phyloP scores from a whole-genome alignment of 2,329 filamentous ascomycete genomes.

The Hypoxylon sp. region DNA sequence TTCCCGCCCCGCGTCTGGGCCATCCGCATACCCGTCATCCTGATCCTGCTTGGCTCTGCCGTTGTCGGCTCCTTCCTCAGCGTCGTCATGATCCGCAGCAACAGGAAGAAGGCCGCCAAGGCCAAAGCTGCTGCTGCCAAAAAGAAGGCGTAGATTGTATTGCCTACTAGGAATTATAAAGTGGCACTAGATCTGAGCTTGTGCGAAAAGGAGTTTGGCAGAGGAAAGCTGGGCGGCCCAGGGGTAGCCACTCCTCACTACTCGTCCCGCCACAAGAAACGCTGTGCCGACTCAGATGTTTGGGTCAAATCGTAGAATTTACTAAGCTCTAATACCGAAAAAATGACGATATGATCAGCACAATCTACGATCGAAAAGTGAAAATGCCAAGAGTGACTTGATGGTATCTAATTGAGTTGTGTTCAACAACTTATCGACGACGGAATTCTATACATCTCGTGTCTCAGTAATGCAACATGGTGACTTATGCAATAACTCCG shows the following conservation, averaged over 20 bases:
- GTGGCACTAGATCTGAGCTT: not conserved
- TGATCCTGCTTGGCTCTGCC: conserved; percentile 89
- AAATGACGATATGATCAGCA: conserved; percentile 10
- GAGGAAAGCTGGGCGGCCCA: conserved; percentile 1
- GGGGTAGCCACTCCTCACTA: not conserved
- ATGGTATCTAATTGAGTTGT: conserved; percentile 45
- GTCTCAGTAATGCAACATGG: conserved; percentile 44
- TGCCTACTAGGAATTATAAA: not conserved
- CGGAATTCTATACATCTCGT: conserved; percentile 39
- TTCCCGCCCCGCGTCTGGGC: conserved; percentile 99
- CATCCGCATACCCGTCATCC: conserved; percentile 96
- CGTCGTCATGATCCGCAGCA: conserved; percentile 99
- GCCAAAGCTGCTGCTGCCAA: conserved; percentile 80
- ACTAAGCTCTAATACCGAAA: conserved; percentile 9
- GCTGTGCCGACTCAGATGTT: not conserved
- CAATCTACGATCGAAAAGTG: conserved; percentile 10
- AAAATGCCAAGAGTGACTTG: conserved; percentile 32
- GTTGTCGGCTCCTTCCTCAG: conserved; percentile 96
- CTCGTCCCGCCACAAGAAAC: conserved; percentile 1
- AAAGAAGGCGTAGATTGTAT: conserved; percentile 78
- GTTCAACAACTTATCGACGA: conserved; percentile 39
- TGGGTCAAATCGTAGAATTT: not conserved
- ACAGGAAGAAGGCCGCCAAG: conserved; percentile 97
- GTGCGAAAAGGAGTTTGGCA: conserved; percentile 4
- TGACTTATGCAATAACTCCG: conserved; percentile 47